Base-by-base conservation (phyloP, 2,329 filamentous ascomycete genomes). In the Stemphylium beticola region DNA sequence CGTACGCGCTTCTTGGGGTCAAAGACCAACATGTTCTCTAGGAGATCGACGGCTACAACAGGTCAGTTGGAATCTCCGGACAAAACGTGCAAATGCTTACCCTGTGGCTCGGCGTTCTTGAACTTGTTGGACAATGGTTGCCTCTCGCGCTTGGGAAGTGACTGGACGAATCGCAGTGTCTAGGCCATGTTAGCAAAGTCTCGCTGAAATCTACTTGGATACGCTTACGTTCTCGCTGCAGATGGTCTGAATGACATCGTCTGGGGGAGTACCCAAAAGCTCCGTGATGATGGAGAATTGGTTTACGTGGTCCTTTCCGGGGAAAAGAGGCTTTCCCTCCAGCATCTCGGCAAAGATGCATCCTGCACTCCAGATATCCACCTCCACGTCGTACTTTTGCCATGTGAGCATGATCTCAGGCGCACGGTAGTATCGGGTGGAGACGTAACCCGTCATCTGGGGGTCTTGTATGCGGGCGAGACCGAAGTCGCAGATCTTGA, bases 321-420 rank as follows among this genome's bases (percentile, higher is more conserved):
- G 95, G 83, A 99, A 99, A 18, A 99, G 81, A 29, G 95, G 95
- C 81, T 98, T 98, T 74, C 95, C 95, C 80, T 97, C 93, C 55
- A 99, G 85, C 95, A 99, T 99, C 80, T 99, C 95, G 37, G 95
- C 95, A 69, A 99, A 98, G 74, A 99, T 99, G 79, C 95, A 99
- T 57, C 95, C 95, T 15, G 93, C 93, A 75, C 95, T 98, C 95
- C 95, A 99, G 74, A 99, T 96, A 76, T 99, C 95, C 54, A 99
- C 95, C 80, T 98, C 95, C 42, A 98, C 88, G 68, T 99, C 95
- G 79, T 99, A 99, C 81, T 99, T 99, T 82, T 99, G 95, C 95
- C 95, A 99, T 62, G 95, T 98, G 74, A 99, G 92, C 95, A 99
- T 99, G 75, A 99, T 99, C 79, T 99, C 95, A 15, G 95, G 95